A percentile compares a stretch with the other conserved stretches of the same genome.
phyloP scores from a whole-genome alignment of 1,139 yeast species.

The Lodderomyces margitis region DNA sequence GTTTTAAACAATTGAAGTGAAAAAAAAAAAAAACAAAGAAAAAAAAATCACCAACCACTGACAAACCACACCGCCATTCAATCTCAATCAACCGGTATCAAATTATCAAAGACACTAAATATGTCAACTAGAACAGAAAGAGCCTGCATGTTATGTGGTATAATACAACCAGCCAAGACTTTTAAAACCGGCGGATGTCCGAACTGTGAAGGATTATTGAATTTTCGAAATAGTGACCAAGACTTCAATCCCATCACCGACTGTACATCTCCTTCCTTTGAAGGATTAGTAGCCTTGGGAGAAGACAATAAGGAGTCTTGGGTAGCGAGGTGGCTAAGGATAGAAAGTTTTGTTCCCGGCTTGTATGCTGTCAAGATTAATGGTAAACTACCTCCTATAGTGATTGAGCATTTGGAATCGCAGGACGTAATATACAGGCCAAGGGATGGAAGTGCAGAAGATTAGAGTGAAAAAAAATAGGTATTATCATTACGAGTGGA shows the following conservation, averaged over 20 bases:
- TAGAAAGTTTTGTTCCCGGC: constrained; percentile 87
- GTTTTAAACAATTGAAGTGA: background rate
- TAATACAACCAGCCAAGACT: constrained; percentile 72
- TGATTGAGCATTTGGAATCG: constrained; percentile 66
- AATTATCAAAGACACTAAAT: background rate
- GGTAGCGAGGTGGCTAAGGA: constrained; percentile 97
- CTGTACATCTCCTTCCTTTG: constrained; percentile 95
- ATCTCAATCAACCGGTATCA: too few relatives aligned
- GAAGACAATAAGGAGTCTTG: constrained; percentile 80
- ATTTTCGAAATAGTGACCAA: constrained; percentile 57
- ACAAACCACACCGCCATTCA: too few relatives aligned
- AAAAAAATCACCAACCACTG: background rate
- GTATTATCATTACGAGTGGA: too few relatives aligned
- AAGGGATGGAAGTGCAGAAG: constrained; percentile 92
- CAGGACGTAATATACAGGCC: constrained; percentile 87
- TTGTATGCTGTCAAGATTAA: constrained; percentile 90
- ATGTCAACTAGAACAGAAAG: constrained; percentile 74
- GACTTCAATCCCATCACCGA: constrained; percentile 85
- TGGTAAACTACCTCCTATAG: constrained; percentile 88
- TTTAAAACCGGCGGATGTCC: constrained; percentile 91
- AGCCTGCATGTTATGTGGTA: constrained; percentile 97
- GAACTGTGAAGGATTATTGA: constrained; percentile 88
- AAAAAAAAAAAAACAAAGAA: constrained; percentile 6
- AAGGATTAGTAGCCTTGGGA: constrained; percentile 90
- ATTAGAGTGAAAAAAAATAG: constrained; percentile 40